phyloP scores from a whole-genome alignment of 2,329 filamentous ascomycete genomes.

The Alternaria sp. region DNA sequence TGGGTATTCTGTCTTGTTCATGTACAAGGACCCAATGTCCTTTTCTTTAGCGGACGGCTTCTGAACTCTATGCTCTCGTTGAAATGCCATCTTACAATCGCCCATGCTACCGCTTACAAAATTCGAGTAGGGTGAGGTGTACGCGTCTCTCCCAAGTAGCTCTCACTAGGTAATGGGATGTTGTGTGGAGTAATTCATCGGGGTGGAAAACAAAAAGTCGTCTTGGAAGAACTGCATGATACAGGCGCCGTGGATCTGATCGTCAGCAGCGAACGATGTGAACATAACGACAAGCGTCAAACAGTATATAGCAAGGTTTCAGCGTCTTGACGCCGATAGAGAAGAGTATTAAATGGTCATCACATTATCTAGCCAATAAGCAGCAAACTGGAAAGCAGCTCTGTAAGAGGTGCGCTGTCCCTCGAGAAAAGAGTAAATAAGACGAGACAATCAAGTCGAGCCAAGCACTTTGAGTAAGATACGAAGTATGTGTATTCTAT shows the following conservation, averaged over 20 bases:
- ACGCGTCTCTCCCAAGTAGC: neutral
- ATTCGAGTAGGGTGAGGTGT: neutral
- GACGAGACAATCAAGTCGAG: neutral
- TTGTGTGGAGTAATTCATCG: neutral
- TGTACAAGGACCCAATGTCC: no score
- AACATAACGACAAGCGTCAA: neutral
- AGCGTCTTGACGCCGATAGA: no score
- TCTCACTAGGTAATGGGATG: neutral
- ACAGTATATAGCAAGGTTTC: neutral
- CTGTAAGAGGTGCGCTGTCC: neutral
- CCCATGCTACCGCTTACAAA: neutral
- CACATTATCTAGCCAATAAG: no score
- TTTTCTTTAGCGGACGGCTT: neutral
- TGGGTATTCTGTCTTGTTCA: neutral
- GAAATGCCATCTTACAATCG: neutral
- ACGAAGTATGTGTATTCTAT: conserved; percentile 32
- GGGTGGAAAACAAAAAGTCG: neutral
- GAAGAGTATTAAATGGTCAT: no score
- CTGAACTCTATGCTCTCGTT: neutral
- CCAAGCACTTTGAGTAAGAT: conserved; percentile 2
- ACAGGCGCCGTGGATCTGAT: neutral
- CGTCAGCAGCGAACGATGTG: neutral
- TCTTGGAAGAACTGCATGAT: neutral
- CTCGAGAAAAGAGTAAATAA: neutral
- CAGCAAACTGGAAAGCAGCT: no score